Evolutionary conservation across 202 grass and related monocot species (phyloP), one percentile per base, ranked within the genome.

Genomic region (Schoenoplectus triqueter): DNA sequence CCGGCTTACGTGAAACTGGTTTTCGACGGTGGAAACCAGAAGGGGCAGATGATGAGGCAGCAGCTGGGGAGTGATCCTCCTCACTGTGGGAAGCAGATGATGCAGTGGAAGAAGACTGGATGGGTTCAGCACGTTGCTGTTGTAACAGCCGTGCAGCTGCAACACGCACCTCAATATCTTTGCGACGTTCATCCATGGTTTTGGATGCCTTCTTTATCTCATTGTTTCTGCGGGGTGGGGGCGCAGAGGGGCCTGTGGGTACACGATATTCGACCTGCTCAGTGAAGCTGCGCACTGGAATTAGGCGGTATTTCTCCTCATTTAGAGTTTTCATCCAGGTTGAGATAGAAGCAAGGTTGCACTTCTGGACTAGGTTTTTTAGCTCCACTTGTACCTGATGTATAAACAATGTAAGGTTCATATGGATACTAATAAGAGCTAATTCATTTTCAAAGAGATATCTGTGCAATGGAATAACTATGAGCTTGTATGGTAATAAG

Each of bases 201-300:
- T 99, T 99, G 8, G 87, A 91, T 15, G 91, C 91, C 82, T 95
- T 98, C 87, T 95, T 99, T 80, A 95, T 87, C 88, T 99, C 96
- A 15, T 95, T 99, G 7, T 88, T 89, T 6, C 93, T 92, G 60
- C 92, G 91, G 2, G 86, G 89, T 11, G 91, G 69, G 10, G 94
- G 61, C 1, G 86, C 54, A 0, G 61, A 6, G 7, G 92, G 96
- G 10, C 94, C 86, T 18, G 81, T 66, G 3, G 66, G 64, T 42
- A 96, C 80, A 10, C 89, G 93, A 74, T 89, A 83, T 87, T 99
- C 96, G 21, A 88, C 83, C 6, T 90, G 84, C 10, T 98, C 93
- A 3, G 92, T 92, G 13, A 92, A 18, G 22, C 90, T 89, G 63
- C 94, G 85, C 80, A 93, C 80, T 4, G 91, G 88, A 86, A 94